A percentile compares a stretch with the other conserved stretches of the same genome.
phyloP scores from a whole-genome alignment of 805 yeast genomes.

The Zygosaccharomyces bailii region DNA sequence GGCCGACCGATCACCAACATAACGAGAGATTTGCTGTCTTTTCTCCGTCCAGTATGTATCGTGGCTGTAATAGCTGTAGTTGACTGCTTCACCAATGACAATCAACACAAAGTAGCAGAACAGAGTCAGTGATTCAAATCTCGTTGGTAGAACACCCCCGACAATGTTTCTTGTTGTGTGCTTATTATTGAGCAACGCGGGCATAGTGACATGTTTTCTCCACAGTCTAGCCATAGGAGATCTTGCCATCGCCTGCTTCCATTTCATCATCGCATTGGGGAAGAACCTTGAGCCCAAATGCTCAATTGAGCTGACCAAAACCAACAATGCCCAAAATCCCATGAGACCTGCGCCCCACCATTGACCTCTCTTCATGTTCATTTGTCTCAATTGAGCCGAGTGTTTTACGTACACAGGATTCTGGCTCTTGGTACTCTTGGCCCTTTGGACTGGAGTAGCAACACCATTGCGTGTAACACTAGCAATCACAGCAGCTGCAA shows the following conservation, averaged over 20 bases:
- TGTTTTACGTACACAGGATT: not conserved
- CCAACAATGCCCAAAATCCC: conserved; percentile 48
- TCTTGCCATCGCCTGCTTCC: conserved; percentile 30
- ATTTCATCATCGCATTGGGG: conserved; percentile 36
- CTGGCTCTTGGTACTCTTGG: not conserved
- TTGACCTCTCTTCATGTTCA: conserved; percentile 35
- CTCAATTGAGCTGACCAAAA: conserved; percentile 41
- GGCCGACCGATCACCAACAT: conserved; percentile 53
- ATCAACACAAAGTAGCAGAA: conserved; percentile 15
- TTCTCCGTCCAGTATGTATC: conserved; percentile 14
- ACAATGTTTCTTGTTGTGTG: conserved; percentile 15
- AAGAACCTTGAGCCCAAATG: conserved; percentile 42
- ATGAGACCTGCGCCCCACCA: conserved; percentile 46
- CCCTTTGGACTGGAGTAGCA: not conserved
- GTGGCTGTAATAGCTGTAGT: conserved; percentile 16
- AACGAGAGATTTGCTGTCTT: conserved; percentile 18
- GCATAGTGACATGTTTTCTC: conserved; percentile 21
- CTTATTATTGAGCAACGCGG: conserved; percentile 16
- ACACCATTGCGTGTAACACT: not conserved
- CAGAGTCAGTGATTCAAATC: conserved; percentile 22
- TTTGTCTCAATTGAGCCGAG: conserved; percentile 18
- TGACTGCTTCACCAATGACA: conserved; percentile 19
- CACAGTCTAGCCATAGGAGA: conserved; percentile 12
- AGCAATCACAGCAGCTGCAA: not conserved
- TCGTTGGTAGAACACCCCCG: conserved; percentile 22